Conservation (phyloP, 805 yeast species). For the Komagataella ulmi region DNA sequence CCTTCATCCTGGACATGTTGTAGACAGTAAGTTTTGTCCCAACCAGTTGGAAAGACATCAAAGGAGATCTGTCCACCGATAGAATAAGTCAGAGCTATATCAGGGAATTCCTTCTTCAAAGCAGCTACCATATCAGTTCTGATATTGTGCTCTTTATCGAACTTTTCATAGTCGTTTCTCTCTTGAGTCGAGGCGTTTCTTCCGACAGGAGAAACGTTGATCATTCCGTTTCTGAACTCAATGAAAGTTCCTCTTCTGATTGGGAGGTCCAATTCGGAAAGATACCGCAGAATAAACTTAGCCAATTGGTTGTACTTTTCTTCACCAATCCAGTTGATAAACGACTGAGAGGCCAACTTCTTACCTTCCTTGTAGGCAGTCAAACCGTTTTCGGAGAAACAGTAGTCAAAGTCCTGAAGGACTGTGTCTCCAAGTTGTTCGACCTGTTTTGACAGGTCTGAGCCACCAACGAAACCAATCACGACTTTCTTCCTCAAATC, state of each 20-base stretch:
- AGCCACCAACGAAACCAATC: constrained; percentile 96
- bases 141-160: constrained; percentile 65
- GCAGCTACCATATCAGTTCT: constrained; percentile 82
- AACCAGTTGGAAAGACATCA: constrained; percentile 99
- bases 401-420: constrained; percentile 77
- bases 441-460: constrained; percentile 85
- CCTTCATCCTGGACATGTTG: constrained; percentile 82
- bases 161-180: constrained; percentile 85
- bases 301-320: constrained; percentile 84
- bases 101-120: constrained; percentile 70
- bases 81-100: constrained; percentile 82
- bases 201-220: constrained; percentile 95
- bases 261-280: constrained; percentile 81
- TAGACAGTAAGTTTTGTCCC: constrained; percentile 98
- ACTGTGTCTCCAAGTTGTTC: constrained; percentile 88
- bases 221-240: constrained; percentile 99
- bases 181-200: constrained; percentile 93
- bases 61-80: constrained; percentile 99
- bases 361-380: constrained; percentile 92
- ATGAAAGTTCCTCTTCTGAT: constrained; percentile 97
- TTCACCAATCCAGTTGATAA: constrained; percentile 92
- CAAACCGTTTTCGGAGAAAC: constrained; percentile 95
- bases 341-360: constrained; percentile 84
- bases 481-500: constrained; percentile 84
- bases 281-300: constrained; percentile 73